Evolutionary conservation across 257 asterid genomes (phyloP).

Genomic region (Jasminum sambac): DNA sequence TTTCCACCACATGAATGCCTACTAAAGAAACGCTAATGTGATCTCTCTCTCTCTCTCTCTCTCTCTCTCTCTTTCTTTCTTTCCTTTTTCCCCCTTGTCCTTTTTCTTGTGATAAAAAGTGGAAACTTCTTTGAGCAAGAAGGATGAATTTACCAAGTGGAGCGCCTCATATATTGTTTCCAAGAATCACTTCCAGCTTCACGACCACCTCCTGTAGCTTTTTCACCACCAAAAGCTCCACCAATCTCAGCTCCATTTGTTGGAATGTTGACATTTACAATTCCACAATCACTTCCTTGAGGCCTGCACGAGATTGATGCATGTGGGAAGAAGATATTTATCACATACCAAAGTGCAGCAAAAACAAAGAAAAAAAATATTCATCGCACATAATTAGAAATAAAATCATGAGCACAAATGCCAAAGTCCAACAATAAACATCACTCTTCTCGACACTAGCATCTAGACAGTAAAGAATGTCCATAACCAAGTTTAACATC

Average conservation of each 20-base stretch:
- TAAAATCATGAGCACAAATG: not conserved
- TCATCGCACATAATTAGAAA: not conserved
- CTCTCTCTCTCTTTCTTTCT: too few relatives aligned
- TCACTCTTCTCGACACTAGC: not conserved
- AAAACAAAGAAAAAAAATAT: not conserved
- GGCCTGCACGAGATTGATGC: slow-evolving; percentile 51
- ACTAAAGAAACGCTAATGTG: not conserved
- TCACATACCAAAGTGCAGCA: not conserved
- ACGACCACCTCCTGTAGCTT: slow-evolving; percentile 98
- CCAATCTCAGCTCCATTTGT: slow-evolving; percentile 99
- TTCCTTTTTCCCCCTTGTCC: too few relatives aligned
- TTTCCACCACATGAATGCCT: not conserved
- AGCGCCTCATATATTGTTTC: slow-evolving; percentile 99
- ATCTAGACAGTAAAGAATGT: not conserved
- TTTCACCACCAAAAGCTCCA: slow-evolving; percentile 99
- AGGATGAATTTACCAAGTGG: slow-evolving; percentile 69
- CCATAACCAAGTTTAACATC: slow-evolving; percentile 24
- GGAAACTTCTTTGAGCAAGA: slow-evolving; percentile 1
- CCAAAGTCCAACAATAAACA: not conserved
- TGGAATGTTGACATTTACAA: slow-evolving; percentile 93
- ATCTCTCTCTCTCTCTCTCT: too few relatives aligned
- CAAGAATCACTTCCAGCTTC: slow-evolving; percentile 99
- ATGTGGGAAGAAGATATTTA: not conserved
- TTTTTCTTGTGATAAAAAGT: too few relatives aligned
- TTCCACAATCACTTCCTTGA: slow-evolving; percentile 96